Evolutionary conservation across 371 early-diverging fungal species (phyloP).

Genomic region (Encephalitozoon romaleae): DNA sequence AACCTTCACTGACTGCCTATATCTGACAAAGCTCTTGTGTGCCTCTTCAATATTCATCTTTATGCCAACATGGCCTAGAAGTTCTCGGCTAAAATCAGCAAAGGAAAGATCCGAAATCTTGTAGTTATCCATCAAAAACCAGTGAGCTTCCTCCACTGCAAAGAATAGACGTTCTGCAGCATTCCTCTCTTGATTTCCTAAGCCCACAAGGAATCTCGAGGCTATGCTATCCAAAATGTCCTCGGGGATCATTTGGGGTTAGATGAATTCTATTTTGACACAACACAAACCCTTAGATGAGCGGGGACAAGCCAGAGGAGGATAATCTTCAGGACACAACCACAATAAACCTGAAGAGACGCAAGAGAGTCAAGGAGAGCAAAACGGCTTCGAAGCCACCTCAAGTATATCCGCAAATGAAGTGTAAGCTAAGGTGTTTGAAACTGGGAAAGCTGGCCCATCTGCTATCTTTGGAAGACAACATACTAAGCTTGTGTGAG

Average conservation of each 20-base stretch:
- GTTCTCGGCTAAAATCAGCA: conserved; percentile 54
- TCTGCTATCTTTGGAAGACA: conserved; percentile 57
- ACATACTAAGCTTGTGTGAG: conserved; percentile 51
- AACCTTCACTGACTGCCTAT: conserved; percentile 89
- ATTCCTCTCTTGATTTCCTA: conserved; percentile 77
- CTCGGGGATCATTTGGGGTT: conserved; percentile 30
- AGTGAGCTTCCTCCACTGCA: conserved; percentile 96
- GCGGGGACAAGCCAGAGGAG: conserved; percentile 12
- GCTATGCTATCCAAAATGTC: conserved; percentile 53
- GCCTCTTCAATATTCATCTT: conserved; percentile 68
- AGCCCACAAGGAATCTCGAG: conserved; percentile 79
- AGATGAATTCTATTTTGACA: background rate
- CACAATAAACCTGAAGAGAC: conserved; percentile 42
- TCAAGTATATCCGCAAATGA: conserved; percentile 26
- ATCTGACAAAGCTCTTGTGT: conserved; percentile 78
- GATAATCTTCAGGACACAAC: conserved; percentile 33
- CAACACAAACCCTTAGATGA: conserved; percentile 22
- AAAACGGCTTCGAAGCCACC: conserved; percentile 42
- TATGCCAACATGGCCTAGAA: conserved; percentile 47
- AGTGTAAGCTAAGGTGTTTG: conserved; percentile 57
- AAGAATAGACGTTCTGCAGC: conserved; percentile 85
- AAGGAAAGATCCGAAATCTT: conserved; percentile 65
- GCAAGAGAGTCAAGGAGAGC: conserved; percentile 40
- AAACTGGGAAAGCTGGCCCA: conserved; percentile 51
- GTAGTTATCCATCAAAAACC: conserved; percentile 96